A percentile compares a stretch with the other conserved stretches of the same genome.
These are phyloP conservation scores for Microdochium bolleyi DNA, from an alignment of 2,329 filamentous ascomycete genomes.

Conservation along the genomic window DNA sequence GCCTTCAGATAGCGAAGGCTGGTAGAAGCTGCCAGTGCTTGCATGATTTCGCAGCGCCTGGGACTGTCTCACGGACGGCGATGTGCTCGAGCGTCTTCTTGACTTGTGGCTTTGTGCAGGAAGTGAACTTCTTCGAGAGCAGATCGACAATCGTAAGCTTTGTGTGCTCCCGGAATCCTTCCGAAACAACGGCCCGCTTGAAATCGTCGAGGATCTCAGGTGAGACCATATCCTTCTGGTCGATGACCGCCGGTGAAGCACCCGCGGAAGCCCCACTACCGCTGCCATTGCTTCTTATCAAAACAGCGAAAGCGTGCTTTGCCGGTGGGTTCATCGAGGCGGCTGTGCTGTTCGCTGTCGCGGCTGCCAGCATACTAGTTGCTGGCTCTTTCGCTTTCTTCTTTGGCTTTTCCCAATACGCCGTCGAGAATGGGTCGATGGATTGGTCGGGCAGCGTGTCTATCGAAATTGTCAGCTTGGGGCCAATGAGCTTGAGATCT, in stretches of 20 bases:
- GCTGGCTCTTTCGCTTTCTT: conserved; percentile 4
- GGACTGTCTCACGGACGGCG: conserved; percentile 45
- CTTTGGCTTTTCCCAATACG: conserved; percentile 61
- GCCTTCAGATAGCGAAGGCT: neutral
- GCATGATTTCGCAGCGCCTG: conserved; percentile 44
- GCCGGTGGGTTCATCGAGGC: conserved; percentile 3
- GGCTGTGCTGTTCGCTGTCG: conserved; percentile 12
- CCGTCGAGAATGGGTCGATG: conserved; percentile 78
- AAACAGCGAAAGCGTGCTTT: conserved; percentile 3
- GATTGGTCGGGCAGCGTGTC: conserved; percentile 38
- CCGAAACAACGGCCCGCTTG: conserved; percentile 61
- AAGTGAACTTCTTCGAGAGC: conserved; percentile 66
- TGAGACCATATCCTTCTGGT: conserved; percentile 37
- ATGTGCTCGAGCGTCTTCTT: conserved; percentile 61
- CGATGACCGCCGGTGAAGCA: conserved; percentile 4
- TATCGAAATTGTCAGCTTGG: conserved; percentile 16
- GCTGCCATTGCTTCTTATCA: neutral
- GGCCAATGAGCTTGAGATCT: conserved; percentile 8
- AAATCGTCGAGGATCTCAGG: conserved; percentile 56
- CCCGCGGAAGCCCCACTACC: neutral
- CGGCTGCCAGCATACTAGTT: neutral
- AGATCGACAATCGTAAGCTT: conserved; percentile 70
- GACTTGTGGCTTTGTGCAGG: conserved; percentile 61
- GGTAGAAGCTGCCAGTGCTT: conserved; percentile 34
- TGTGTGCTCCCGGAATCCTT: conserved; percentile 48